Base-by-base conservation (phyloP, 2,329 filamentous ascomycete genomes). In the Cladosporium sp. region DNA sequence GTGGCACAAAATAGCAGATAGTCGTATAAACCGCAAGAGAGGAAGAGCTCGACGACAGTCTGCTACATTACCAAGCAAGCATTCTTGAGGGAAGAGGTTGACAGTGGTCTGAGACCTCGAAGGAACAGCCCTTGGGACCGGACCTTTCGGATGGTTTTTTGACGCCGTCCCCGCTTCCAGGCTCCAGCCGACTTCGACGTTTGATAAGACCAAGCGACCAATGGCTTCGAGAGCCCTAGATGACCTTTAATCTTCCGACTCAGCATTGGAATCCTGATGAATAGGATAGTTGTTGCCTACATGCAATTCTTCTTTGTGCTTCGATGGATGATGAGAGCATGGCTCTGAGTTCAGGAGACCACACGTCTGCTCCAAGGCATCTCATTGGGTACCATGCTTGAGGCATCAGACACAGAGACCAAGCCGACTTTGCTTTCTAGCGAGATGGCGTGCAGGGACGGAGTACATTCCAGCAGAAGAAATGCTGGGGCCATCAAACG, bases 1-100 rank as follows among this genome's bases (percentile, higher is more conserved):
- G 32, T 62, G 32, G 55, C 55, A 58, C 55, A 41, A 58, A 41
- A 58, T 24, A 58, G 32, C 32, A 58, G 21, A 15, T 28, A 18
- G 7, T 12, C 4, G 34, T 41, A 11, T 21, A 38, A 26, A 34
- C n/a, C 10, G 26, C 52, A 34, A 8, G 55, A 58, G 11, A 38
- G 32, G 30, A 58, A 24, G 10, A 18, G 21, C 10, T 36, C 55
- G 55, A 58, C 28, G n/a, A 6, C 15, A 4, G 15, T 24, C 12
- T 41, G 34, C 55, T 58, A 38, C 15, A 38, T 58, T 58, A 58
- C 55, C 32, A 58, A 58, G 28, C 52, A 30, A 30, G 8, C 34
- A 58, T 58, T 58, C 55, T 55, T 58, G 30, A 58, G 32, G 34
- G 24, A 3, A 10, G 34, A 18, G 24, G 21, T 15, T 8, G 55